phyloP scores from a whole-genome alignment of 306 rosid species.

The Quercus bicolor region DNA sequence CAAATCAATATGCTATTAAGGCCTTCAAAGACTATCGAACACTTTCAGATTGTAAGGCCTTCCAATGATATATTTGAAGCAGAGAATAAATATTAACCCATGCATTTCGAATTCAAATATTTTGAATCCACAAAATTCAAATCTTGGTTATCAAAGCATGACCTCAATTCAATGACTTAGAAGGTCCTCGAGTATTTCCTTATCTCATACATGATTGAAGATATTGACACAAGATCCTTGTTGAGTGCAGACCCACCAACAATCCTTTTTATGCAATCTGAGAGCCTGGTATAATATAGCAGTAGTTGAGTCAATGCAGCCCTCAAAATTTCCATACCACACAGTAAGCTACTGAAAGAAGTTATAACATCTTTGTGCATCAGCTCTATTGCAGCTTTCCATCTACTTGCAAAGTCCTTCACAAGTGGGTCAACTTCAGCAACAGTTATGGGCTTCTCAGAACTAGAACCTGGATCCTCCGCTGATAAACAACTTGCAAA shows the following conservation, averaged over 20 bases:
- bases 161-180: conserved; percentile 33
- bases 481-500: conserved; percentile 45
- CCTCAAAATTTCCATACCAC: conserved; percentile 90
- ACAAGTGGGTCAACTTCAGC: conserved; percentile 90
- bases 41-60: not conserved
- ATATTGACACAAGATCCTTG: conserved; percentile 88
- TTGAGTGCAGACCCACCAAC: conserved; percentile 73
- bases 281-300: conserved; percentile 89
- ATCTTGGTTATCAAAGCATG: not conserved
- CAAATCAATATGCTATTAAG: not conserved
- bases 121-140: not conserved
- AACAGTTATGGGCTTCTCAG: conserved; percentile 62
- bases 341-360: conserved; percentile 95
- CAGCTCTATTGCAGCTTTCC: conserved; percentile 96
- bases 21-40: not conserved
- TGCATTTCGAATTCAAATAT: not conserved
- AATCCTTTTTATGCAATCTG: conserved; percentile 85
- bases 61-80: not conserved
- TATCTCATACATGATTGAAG: conserved; percentile 92
- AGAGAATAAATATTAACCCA: not conserved
- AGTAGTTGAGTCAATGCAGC: conserved; percentile 87
- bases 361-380: conserved; percentile 99
- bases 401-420: conserved; percentile 90
- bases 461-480: conserved; percentile 66
- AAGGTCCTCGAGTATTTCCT: conserved; percentile 94